Percentiles rank a stretch among this genome's conserved stretches.
These are phyloP conservation scores for Barnettozyma californica DNA, from an alignment of 805 yeast genomes.

Conservation along the genomic window DNA sequence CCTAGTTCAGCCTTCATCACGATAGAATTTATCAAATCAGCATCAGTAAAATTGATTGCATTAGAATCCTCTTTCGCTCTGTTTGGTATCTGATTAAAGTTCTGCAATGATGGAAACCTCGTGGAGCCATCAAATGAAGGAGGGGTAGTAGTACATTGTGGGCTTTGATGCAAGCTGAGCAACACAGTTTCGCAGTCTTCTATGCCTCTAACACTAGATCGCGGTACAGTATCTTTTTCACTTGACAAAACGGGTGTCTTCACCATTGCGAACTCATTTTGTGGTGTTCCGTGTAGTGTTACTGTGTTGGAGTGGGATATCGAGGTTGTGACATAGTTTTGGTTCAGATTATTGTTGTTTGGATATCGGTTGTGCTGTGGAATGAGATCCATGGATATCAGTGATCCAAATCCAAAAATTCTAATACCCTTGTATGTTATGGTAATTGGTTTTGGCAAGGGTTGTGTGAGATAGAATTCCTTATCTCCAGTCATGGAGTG, in stretches of 20 bases:
- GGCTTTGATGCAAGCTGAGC: background rate
- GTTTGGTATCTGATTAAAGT: constrained; percentile 2
- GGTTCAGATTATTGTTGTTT: background rate
- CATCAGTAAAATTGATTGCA: background rate
- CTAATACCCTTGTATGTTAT: constrained; percentile 5
- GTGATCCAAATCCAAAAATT: constrained; percentile 13
- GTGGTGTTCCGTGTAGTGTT: constrained; percentile 1
- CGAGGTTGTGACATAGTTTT: background rate
- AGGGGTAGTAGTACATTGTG: background rate
- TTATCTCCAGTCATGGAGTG: background rate
- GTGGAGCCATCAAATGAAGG: constrained; percentile 10
- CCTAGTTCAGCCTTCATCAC: constrained; percentile 19
- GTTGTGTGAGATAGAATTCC: background rate
- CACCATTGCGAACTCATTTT: background rate
- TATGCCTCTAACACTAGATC: background rate
- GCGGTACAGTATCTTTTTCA: background rate
- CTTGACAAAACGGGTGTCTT: background rate
- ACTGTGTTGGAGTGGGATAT: background rate
- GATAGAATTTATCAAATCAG: constrained; percentile 10
- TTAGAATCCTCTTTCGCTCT: background rate
- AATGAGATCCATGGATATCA: constrained; percentile 11
- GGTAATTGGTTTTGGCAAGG: background rate
- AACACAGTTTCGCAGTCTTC: background rate
- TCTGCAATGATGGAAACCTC: constrained; percentile 9
- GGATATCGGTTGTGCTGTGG: background rate